Percentiles rank a stretch among this genome's conserved stretches.
phyloP scores from a whole-genome alignment of 345 rosid genomes.

The Salix koriyanagi region DNA sequence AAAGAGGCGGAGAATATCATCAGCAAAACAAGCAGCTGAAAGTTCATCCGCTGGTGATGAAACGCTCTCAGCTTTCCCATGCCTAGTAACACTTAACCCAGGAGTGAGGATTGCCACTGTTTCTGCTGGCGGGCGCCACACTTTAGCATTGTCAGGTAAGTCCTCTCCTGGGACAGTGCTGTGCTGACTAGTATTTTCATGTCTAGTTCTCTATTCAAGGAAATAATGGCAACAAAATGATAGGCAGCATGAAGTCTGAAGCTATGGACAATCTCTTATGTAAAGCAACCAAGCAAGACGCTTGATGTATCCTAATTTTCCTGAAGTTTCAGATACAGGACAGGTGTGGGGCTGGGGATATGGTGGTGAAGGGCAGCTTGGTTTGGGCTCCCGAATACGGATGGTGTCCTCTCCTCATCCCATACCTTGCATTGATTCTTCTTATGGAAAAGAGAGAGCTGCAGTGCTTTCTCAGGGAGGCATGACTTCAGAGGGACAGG shows the following conservation, averaged over 20 bases:
- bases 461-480: slow-evolving; percentile 43
- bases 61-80: slow-evolving; percentile 75
- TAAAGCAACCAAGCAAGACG: slow-evolving; percentile 21
- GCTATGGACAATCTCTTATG: slow-evolving; percentile 17
- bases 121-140: slow-evolving; percentile 98
- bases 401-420: slow-evolving; percentile 97
- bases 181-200: slow-evolving; percentile 1
- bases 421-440: slow-evolving; percentile 64
- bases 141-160: slow-evolving; percentile 87
- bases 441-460: slow-evolving; percentile 53
- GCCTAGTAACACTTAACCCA: slow-evolving; percentile 77
- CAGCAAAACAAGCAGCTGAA: slow-evolving; percentile 73
- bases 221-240: slow-evolving; percentile 6
- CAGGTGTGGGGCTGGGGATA: slow-evolving; percentile 99
- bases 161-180: slow-evolving; percentile 2
- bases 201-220: slow-evolving; percentile 7
- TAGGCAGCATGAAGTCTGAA: slow-evolving; percentile 15
- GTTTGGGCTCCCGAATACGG: slow-evolving; percentile 86
- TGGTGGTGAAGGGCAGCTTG: slow-evolving; percentile 99
- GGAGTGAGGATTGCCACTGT: slow-evolving; percentile 78
- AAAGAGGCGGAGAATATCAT: slow-evolving; percentile 64
- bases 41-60: slow-evolving; percentile 65
- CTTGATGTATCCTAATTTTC: slow-evolving; percentile 37
- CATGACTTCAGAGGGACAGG: slow-evolving; percentile 53
- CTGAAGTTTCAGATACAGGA: slow-evolving; percentile 72